These are phyloP conservation scores for Apophysomyces elegans DNA, from an alignment of 371 early-diverging fungal genomes.

Conservation along the genomic window DNA sequence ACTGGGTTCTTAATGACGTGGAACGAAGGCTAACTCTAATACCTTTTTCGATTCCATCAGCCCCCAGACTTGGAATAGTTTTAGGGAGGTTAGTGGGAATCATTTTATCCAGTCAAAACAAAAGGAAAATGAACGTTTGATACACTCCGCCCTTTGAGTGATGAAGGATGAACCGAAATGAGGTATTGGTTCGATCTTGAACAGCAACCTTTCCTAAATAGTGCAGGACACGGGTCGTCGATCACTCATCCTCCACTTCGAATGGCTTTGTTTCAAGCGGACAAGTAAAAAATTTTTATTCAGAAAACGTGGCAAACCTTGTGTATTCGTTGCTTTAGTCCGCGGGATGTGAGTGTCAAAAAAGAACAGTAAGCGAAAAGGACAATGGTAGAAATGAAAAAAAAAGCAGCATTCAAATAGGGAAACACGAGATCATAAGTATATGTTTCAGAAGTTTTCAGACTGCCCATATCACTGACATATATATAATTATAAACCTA, in stretches of 20 bases:
- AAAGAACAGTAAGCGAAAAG: neutral
- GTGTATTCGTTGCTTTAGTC: neutral
- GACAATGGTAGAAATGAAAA: neutral
- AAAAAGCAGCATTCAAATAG: too few relatives aligned
- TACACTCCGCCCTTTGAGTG: neutral
- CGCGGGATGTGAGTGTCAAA: neutral
- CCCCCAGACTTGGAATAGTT: neutral
- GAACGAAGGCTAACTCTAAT: neutral
- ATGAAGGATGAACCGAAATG: constrained; percentile 5
- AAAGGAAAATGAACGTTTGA: neutral
- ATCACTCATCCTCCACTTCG: neutral
- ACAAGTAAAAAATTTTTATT: neutral
- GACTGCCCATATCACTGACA: too few relatives aligned
- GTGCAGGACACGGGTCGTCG: constrained; percentile 11
- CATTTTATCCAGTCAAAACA: neutral
- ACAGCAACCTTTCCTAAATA: constrained; percentile 5
- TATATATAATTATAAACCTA: too few relatives aligned
- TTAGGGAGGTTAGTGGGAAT: neutral
- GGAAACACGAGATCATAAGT: constrained; percentile 3
- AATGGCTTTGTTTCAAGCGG: constrained; percentile 12
- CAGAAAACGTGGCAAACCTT: constrained; percentile 11
- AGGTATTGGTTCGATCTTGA: constrained; percentile 11
- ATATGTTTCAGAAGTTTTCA: neutral
- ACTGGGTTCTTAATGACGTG: too few relatives aligned
- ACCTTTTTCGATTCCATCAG: neutral